Conservation (phyloP, 2,329 filamentous ascomycete genomes). For the Venturia nashicola region DNA sequence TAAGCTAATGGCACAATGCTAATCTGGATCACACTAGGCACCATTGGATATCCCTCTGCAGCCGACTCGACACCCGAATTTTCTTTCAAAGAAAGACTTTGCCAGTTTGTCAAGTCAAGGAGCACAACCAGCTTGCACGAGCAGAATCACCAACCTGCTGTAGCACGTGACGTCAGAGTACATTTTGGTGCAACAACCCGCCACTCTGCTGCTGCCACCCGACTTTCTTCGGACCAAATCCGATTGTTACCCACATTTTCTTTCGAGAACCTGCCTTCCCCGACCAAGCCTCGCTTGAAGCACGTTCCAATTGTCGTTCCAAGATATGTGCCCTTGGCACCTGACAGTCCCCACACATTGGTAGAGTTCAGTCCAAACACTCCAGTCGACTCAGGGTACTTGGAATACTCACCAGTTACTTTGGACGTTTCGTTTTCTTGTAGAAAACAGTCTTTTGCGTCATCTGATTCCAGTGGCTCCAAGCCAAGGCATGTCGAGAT, state of each 20-base stretch:
- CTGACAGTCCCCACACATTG: conserved; percentile 18
- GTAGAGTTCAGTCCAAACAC: background rate
- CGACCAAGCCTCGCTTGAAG: conserved; percentile 18
- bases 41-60: conserved; percentile 2
- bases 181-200: background rate
- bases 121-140: background rate
- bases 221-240: background rate
- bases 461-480: conserved; percentile 14
- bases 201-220: background rate
- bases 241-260: conserved; percentile 2
- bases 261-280: conserved; percentile 14
- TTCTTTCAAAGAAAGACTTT: background rate
- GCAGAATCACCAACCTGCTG: background rate
- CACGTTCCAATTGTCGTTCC: conserved; percentile 33
- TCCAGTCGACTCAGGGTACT: background rate
- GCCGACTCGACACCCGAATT: background rate
- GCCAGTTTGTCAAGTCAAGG: background rate
- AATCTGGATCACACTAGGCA: conserved; percentile 8
- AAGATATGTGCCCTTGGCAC: conserved; percentile 26
- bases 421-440: conserved; percentile 18
- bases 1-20: background rate
- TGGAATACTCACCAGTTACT: conserved; percentile 17
- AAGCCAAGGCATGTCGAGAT: conserved; percentile 37
- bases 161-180: background rate
- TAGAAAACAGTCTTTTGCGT: conserved; percentile 18